Evolutionary conservation across 305 asterid species (phyloP).

Genomic region (Solanum chacoense): DNA sequence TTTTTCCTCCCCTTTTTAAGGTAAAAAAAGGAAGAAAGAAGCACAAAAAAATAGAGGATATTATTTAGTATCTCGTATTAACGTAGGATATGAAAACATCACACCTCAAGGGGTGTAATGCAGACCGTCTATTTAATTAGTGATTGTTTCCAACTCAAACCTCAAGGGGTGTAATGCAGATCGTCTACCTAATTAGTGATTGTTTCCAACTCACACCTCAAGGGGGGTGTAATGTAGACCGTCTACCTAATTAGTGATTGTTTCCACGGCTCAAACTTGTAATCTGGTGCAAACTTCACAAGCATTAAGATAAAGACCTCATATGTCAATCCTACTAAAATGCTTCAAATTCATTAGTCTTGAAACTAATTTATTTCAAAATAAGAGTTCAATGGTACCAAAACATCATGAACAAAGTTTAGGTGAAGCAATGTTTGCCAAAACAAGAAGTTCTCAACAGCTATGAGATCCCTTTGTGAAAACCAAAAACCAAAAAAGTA

Average conservation of each 20-base stretch:
- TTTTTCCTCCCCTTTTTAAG: background rate
- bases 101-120: background rate
- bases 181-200: background rate
- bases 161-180: background rate
- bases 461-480: background rate
- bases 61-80: background rate
- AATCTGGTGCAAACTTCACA: background rate
- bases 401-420: background rate
- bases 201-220: background rate
- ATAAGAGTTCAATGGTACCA: background rate
- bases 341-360: background rate
- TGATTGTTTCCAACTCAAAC: background rate
- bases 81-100: background rate
- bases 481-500: background rate
- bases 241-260: background rate
- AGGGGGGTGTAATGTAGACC: background rate
- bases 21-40: background rate
- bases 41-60: background rate
- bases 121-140: background rate
- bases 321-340: too few species aligned
- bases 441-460: background rate
- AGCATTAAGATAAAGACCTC: background rate
- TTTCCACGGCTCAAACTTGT: background rate
- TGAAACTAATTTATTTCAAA: background rate
- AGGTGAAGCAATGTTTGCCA: background rate